Conservation (phyloP, 2,329 filamentous ascomycete genomes). For the Colletotrichum noveboracense region DNA sequence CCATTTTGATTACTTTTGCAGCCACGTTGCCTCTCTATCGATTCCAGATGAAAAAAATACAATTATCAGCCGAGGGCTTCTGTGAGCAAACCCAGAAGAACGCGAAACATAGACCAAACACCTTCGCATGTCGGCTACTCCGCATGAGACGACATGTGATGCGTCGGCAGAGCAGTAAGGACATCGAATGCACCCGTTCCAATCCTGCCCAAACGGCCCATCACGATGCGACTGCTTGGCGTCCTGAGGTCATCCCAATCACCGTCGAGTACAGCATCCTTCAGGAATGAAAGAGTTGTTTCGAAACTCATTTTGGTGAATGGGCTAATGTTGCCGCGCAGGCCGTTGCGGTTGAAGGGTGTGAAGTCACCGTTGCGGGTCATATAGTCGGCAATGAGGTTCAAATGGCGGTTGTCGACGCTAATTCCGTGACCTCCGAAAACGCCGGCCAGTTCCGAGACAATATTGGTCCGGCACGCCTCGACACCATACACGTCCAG, state of each 20-base stretch:
- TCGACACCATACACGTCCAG: conserved; percentile 90
- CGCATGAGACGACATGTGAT: conserved; percentile 37
- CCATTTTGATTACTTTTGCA: conserved; percentile 14
- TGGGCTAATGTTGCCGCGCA: conserved; percentile 83
- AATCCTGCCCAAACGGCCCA: conserved; percentile 80
- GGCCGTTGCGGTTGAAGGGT: conserved; percentile 89
- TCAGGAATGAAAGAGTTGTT: conserved; percentile 92
- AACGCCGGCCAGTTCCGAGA: conserved; percentile 82
- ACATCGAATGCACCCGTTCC: conserved; percentile 95
- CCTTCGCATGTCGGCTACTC: background rate
- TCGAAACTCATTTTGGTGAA: conserved; percentile 99
- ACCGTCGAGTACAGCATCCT: conserved; percentile 87
- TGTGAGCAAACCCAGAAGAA: background rate
- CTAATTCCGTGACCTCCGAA: conserved; percentile 91
- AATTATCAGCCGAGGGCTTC: conserved; percentile 1
- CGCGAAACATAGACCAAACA: background rate
- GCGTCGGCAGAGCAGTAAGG: conserved; percentile 65
- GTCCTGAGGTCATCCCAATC: conserved; percentile 89
- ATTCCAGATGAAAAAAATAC: conserved; percentile 15
- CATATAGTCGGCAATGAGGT: conserved; percentile 97
- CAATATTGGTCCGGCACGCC: conserved; percentile 85
- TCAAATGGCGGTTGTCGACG: conserved; percentile 91
- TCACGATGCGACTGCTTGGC: conserved; percentile 86
- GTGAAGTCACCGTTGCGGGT: conserved; percentile 90
- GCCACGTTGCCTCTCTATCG: conserved; percentile 1